Percentiles rank a stretch among this genome's conserved stretches.
These are phyloP conservation scores for Hypholoma sublateritium DNA, from an alignment of 768 basidiomycete species.

Conservation along the genomic window DNA sequence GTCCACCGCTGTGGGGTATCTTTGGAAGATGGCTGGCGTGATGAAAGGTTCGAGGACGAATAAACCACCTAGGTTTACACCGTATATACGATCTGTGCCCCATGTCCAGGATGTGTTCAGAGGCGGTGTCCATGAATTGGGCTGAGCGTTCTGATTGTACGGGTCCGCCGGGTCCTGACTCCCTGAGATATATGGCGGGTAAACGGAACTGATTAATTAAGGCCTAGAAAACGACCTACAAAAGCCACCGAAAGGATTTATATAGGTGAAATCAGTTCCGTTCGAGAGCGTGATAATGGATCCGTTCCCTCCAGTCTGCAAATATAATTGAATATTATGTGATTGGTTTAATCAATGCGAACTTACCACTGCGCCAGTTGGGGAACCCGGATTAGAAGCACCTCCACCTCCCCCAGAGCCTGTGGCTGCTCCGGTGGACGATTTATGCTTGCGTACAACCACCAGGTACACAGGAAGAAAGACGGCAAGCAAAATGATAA, in stretches of 20 bases:
- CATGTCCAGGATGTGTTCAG: constrained; percentile 70
- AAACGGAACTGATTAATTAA: not conserved
- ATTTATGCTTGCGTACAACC: constrained; percentile 19
- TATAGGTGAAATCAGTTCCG: constrained; percentile 68
- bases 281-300: constrained; percentile 57
- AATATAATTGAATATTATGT: not conserved
- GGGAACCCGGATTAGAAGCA: constrained; percentile 11
- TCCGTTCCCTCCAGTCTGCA: constrained; percentile 58
- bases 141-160: constrained; percentile 64
- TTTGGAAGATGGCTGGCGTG: constrained; percentile 58
- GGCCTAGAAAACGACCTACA: constrained; percentile 37
- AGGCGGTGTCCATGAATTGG: constrained; percentile 74
- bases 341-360: not conserved
- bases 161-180: constrained; percentile 61
- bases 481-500: constrained; percentile 25
- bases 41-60: constrained; percentile 80
- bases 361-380: constrained; percentile 18
- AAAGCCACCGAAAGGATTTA: constrained; percentile 68
- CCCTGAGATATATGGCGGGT: constrained; percentile 35
- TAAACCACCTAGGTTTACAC: constrained; percentile 74
- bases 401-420: constrained; percentile 3
- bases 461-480: constrained; percentile 31
- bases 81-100: constrained; percentile 55
- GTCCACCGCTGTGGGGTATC: constrained; percentile 54
- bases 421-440: constrained; percentile 3